Percentiles rank a stretch among this genome's conserved stretches.
Evolutionary conservation across 2,329 filamentous ascomycete genomes (phyloP).

Genomic region (Malbranchea zuffiana): DNA sequence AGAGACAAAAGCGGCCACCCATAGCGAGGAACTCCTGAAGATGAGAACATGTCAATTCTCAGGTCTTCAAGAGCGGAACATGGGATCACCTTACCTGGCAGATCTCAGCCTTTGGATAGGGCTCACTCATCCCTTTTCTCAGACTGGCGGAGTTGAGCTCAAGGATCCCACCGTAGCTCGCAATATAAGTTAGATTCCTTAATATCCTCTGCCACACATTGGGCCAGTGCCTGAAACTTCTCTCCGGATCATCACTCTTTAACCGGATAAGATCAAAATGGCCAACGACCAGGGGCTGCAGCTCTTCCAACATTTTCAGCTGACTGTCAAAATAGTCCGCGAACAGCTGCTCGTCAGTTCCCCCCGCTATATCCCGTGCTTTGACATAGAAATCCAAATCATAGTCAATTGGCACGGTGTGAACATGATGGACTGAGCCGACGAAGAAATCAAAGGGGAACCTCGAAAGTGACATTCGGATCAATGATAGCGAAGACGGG

Average conservation of each 20-base stretch:
- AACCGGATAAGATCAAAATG: conserved; percentile 90
- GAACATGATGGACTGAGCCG: conserved; percentile 83
- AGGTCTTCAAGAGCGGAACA: conserved; percentile 1
- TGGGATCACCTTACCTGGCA: conserved; percentile 60
- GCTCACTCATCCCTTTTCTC: conserved; percentile 80
- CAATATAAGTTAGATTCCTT: conserved; percentile 63
- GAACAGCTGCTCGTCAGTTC: conserved; percentile 62
- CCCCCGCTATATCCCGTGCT: conserved; percentile 48
- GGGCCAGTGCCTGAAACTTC: conserved; percentile 47
- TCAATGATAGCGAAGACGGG: conserved; percentile 49
- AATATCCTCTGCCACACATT: conserved; percentile 62
- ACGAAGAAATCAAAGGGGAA: conserved; percentile 77
- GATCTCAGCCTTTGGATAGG: conserved; percentile 72
- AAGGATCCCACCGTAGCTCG: conserved; percentile 65
- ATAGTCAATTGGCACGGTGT: conserved; percentile 81
- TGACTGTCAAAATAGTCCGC: conserved; percentile 84
- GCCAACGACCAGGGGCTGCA: conserved; percentile 70
- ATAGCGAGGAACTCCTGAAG: conserved; percentile 57
- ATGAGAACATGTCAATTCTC: too few relatives aligned
- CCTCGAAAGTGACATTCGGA: conserved; percentile 47
- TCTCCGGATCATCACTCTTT: conserved; percentile 57
- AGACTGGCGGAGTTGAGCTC: conserved; percentile 83
- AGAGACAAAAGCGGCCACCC: conserved; percentile 76
- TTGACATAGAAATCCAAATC: conserved; percentile 55
- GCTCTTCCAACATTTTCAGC: conserved; percentile 60